Conservation (phyloP, 176 grass and related monocot genomes). For the Oryza coarctata region DNA sequence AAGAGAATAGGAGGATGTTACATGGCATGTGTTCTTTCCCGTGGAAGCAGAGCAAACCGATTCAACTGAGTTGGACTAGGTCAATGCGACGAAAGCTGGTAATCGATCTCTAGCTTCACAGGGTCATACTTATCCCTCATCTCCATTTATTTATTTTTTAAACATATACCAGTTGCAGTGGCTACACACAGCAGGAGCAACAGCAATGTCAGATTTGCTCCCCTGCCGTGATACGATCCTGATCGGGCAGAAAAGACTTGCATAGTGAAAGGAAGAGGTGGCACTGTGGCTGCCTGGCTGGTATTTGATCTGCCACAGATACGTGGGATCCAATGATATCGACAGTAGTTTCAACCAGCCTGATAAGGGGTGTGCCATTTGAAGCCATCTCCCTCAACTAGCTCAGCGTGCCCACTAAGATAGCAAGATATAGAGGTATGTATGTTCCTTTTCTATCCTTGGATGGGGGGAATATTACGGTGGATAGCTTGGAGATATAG, state of each 20-base stretch:
- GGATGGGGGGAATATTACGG: background rate
- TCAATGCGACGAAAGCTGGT: background rate
- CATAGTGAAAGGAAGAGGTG: background rate
- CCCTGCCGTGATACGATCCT: background rate
- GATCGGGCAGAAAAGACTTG: background rate
- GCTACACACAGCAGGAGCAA: background rate
- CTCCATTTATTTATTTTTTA: background rate
- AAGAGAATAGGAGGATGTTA: slow-evolving; percentile 11
- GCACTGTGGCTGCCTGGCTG: background rate
- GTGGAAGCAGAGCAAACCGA: background rate
- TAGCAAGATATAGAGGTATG: background rate
- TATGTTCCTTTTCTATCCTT: background rate
- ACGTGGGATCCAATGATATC: background rate
- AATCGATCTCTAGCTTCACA: background rate
- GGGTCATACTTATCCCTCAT: background rate
- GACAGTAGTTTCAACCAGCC: background rate
- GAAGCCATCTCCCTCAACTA: background rate
- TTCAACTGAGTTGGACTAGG: background rate
- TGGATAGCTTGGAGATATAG: background rate
- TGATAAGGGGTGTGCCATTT: background rate
- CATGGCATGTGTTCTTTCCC: background rate
- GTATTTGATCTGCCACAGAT: background rate
- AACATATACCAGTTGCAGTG: slow-evolving; percentile 4
- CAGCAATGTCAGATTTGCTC: slow-evolving; percentile 4
- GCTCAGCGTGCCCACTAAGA: background rate